A percentile compares a stretch with the other conserved stretches of the same genome.
Conservation (phyloP, 2,329 filamentous ascomycete species). For the Phyllosticta ampelicida region DNA sequence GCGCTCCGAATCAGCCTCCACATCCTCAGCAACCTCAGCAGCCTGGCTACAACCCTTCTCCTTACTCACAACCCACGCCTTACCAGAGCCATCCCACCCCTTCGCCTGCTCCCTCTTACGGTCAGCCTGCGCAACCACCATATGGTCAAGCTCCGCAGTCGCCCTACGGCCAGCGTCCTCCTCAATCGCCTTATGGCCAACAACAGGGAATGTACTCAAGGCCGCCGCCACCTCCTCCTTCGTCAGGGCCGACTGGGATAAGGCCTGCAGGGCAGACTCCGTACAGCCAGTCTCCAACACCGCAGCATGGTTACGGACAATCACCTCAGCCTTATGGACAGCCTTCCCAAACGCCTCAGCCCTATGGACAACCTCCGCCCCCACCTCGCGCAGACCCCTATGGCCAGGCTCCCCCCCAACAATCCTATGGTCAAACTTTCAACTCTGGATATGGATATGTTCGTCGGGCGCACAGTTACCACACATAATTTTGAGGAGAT, state of each 20-base stretch:
- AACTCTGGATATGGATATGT: conserved; percentile 17
- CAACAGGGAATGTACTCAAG: conserved; percentile 12
- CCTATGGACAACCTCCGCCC: conserved; percentile 16
- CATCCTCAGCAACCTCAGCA: conserved; percentile 24
- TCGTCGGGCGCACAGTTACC: conserved; percentile 11
- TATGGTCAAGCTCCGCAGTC: conserved; percentile 16
- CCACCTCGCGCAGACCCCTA: conserved; percentile 10
- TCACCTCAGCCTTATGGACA: conserved; percentile 14
- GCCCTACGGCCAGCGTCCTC: neutral
- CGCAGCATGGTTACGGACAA: conserved; percentile 4
- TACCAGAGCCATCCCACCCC: conserved; percentile 3
- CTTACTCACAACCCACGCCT: conserved; percentile 1
- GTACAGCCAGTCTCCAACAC: neutral
- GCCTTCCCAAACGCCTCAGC: conserved; percentile 14
- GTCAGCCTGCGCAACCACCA: conserved; percentile 5
- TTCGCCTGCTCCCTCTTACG: neutral
- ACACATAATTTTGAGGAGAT: neutral
- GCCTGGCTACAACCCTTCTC: conserved; percentile 12
- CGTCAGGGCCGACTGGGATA: neutral
- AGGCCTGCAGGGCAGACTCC: neutral
- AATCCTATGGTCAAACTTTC: conserved; percentile 16
- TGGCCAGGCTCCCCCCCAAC: conserved; percentile 12
- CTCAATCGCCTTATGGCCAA: conserved; percentile 14
- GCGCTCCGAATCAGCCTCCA: conserved; percentile 22
- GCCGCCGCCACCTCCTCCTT: conserved; percentile 7